Percentiles rank a stretch among this genome's conserved stretches.
These are phyloP conservation scores for Neurospora tetrasperma DNA, from an alignment of 495 filamentous ascomycete species.

Conservation along the genomic window DNA sequence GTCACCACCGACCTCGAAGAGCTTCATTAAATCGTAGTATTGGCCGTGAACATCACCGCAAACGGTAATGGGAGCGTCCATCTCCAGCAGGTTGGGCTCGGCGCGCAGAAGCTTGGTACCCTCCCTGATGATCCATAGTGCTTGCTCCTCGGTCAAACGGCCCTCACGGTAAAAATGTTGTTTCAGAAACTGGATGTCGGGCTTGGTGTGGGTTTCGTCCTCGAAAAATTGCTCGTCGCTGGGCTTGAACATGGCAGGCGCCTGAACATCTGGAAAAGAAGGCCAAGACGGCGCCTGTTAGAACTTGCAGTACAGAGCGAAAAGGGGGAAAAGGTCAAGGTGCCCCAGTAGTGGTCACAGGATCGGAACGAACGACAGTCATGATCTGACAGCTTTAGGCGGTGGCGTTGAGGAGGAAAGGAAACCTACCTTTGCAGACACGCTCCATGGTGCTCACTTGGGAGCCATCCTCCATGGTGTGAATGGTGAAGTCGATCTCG, in stretches of 20 bases:
- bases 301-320: not conserved
- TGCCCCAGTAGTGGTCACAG: not conserved
- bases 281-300: constrained; percentile 4
- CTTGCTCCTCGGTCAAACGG: constrained; percentile 92
- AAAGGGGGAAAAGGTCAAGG: not conserved
- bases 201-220: constrained; percentile 74
- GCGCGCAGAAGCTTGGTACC: constrained; percentile 73
- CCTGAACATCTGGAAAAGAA: constrained; percentile 70
- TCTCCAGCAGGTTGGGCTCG: constrained; percentile 94
- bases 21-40: constrained; percentile 98
- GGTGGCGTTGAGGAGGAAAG: not conserved
- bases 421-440: constrained; percentile 82
- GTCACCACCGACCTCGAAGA: constrained; percentile 97
- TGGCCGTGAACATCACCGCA: constrained; percentile 98
- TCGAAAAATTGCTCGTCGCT: constrained; percentile 67
- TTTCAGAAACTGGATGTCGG: constrained; percentile 88
- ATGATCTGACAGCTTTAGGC: constrained; percentile 4
- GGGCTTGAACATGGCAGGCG: constrained; percentile 83
- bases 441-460: constrained; percentile 92
- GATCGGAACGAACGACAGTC: constrained; percentile 8
- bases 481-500: constrained; percentile 96
- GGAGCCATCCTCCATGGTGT: constrained; percentile 93
- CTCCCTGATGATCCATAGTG: constrained; percentile 81
- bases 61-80: constrained; percentile 99
- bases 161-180: constrained; percentile 98